These are phyloP conservation scores for Asterella californica DNA, from an alignment of 225 moss, liverwort and hornwort genomes.

Conservation along the genomic window DNA sequence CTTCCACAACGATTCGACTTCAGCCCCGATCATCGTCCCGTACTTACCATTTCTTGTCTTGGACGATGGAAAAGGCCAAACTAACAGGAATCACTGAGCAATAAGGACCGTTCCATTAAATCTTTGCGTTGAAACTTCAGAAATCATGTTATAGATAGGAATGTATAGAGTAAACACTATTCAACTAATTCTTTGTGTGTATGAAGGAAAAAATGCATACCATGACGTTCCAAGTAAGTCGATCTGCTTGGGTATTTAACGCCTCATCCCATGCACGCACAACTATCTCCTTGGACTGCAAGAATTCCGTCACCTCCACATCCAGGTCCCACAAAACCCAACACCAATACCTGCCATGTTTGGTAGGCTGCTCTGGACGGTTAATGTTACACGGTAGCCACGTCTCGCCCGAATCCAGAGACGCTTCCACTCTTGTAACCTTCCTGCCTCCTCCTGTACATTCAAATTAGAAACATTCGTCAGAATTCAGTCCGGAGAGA, in stretches of 20 bases:
- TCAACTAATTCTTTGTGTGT: too few relatives aligned
- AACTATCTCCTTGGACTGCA: conserved; percentile 68
- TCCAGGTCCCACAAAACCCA: conserved; percentile 87
- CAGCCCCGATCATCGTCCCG: neutral
- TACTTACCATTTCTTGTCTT: neutral
- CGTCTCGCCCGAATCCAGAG: conserved; percentile 61
- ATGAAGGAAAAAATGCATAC: conserved; percentile 30
- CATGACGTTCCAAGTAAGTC: conserved; percentile 95
- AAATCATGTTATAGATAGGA: too few relatives aligned
- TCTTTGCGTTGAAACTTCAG: too few relatives aligned
- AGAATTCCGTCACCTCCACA: conserved; percentile 64
- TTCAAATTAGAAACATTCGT: neutral
- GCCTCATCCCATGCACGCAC: conserved; percentile 84
- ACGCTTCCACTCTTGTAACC: conserved; percentile 70
- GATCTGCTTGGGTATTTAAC: conserved; percentile 81
- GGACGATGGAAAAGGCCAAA: neutral
- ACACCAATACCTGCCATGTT: conserved; percentile 86
- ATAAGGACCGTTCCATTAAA: too few relatives aligned
- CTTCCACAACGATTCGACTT: neutral
- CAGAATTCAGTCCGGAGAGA: neutral
- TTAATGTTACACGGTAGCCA: conserved; percentile 67
- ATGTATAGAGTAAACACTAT: neutral
- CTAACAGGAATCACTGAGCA: neutral
- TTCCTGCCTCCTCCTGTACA: conserved; percentile 77
- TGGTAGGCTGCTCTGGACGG: conserved; percentile 63